These are phyloP conservation scores for Nakazawaea holstii DNA, from an alignment of 805 yeast species.

Conservation along the genomic window DNA sequence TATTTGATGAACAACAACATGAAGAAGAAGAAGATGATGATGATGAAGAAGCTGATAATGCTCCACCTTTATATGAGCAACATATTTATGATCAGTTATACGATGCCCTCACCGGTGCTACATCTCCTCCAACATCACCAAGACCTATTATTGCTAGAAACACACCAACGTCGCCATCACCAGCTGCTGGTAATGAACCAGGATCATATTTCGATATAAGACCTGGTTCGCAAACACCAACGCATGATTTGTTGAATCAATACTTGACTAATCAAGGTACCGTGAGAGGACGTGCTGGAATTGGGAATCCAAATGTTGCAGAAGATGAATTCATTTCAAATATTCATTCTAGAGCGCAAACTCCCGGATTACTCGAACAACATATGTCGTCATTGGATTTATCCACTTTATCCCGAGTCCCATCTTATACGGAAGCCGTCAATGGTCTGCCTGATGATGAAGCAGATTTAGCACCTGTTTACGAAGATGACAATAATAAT, in stretches of 20 bases:
- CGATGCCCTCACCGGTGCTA: conserved; percentile 24
- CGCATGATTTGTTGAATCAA: conserved; percentile 7
- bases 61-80: conserved; percentile 39
- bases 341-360: conserved; percentile 4
- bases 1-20: conserved; percentile 11
- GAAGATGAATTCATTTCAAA: conserved; percentile 9
- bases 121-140: conserved; percentile 15
- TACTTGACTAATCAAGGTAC: conserved; percentile 4
- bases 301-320: conserved; percentile 6
- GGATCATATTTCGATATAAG: conserved; percentile 8
- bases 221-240: conserved; percentile 7
- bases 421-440: conserved; percentile 79
- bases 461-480: conserved; percentile 62
- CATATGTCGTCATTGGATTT: conserved; percentile 27
- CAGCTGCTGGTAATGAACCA: conserved; percentile 1
- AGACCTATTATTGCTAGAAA: conserved; percentile 7
- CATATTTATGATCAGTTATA: conserved; percentile 32
- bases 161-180: neutral
- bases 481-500: conserved; percentile 25
- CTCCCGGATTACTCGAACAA: neutral
- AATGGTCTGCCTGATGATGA: conserved; percentile 40
- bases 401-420: conserved; percentile 59
- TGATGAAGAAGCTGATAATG: conserved; percentile 16
- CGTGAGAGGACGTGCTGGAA: conserved; percentile 6
- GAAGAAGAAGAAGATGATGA: conserved; percentile 14